Evolutionary conservation across 1,139 yeast species (phyloP), one percentile per base, ranked within the genome.

Genomic region (Blastobotrys ciferrii): DNA sequence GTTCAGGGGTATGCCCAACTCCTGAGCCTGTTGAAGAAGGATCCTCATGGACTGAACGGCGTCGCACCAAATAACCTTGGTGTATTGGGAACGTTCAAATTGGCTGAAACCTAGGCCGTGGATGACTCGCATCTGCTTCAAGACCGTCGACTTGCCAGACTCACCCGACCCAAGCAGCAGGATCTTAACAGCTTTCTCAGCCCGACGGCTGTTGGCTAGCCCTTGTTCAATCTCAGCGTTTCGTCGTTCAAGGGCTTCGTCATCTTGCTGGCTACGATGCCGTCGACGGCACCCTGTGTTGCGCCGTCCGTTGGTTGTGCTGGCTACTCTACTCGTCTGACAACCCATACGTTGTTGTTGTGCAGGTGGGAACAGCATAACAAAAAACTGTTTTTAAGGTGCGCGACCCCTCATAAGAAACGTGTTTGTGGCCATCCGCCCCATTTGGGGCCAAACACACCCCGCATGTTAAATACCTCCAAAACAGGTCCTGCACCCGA

Each of bases 21-120:
- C 40, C 9, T 48, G 48, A 18, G 68, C 67, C 44, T 59, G 58
- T 15, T 82, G 75, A 37, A 92, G 79, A 47, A 92, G 71, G 25
- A 83, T 82, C 63, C 86, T 84, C 95, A 92, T 91, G 32, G 91
- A 80, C 58, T 88, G 95, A 46, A 91, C 80, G 1, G 94, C 82
- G 67, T 92, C 98, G 25, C 87, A 86, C 96, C 97, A 92, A 23
- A 94, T 87, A n/a, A 92, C 87, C 56, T 88, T 91, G 7, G 87
- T 69, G 64, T 89, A 94, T 62, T 87, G 94, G 42, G 74, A 66
- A 47, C 96, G 73, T 65, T 94, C 98, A 57, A 81, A 86, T 40
- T 78, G 78, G 1, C 84, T 75, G 68, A 91, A 92, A 3, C 96
- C 95, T 25, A 87, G 84, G 55, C 88, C 87, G 66, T 92, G 98